Evolutionary conservation across 163 green algal genomes (phyloP).

Genomic region (Chloroidium sp.): DNA sequence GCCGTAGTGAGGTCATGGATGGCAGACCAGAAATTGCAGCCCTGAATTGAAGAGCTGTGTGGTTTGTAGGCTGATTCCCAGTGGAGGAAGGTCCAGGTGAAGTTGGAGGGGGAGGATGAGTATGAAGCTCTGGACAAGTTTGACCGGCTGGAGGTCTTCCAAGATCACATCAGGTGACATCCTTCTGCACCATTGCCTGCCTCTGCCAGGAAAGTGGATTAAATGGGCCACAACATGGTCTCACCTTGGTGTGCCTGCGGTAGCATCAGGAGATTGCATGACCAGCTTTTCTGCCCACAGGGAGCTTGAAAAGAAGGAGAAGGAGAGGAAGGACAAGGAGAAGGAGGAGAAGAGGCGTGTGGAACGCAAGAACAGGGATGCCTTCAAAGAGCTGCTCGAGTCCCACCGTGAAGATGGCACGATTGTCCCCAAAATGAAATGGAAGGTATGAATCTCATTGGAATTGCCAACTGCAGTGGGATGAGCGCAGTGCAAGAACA

Average conservation of each 20-base stretch:
- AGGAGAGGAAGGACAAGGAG: constrained; percentile 54
- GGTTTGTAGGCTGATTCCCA: constrained; percentile 2
- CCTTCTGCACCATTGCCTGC: neutral
- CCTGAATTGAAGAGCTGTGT: too few species aligned
- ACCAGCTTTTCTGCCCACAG: constrained; percentile 10
- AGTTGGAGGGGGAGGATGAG: constrained; percentile 56
- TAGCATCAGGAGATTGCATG: too few species aligned
- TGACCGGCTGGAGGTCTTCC: constrained; percentile 71
- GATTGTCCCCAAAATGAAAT: constrained; percentile 55
- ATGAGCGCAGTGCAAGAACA: too few species aligned
- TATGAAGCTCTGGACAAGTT: constrained; percentile 66
- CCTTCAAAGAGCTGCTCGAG: constrained; percentile 64
- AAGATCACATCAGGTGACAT: constrained; percentile 42
- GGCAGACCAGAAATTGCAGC: neutral
- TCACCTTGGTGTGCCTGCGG: too few species aligned
- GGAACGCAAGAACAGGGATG: constrained; percentile 60
- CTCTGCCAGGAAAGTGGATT: neutral
- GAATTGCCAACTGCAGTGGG: neutral
- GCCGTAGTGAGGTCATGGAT: neutral
- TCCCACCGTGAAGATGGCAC: constrained; percentile 53
- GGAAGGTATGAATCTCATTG: constrained; percentile 26
- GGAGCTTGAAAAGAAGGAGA: constrained; percentile 62
- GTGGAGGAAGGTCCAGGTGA: constrained; percentile 48
- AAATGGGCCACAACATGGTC: too few species aligned
- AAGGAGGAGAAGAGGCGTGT: constrained; percentile 46